Evolutionary conservation across 2,329 filamentous ascomycete species (phyloP), one percentile per base, ranked within the genome.

Genomic region (Myotisia sp.): DNA sequence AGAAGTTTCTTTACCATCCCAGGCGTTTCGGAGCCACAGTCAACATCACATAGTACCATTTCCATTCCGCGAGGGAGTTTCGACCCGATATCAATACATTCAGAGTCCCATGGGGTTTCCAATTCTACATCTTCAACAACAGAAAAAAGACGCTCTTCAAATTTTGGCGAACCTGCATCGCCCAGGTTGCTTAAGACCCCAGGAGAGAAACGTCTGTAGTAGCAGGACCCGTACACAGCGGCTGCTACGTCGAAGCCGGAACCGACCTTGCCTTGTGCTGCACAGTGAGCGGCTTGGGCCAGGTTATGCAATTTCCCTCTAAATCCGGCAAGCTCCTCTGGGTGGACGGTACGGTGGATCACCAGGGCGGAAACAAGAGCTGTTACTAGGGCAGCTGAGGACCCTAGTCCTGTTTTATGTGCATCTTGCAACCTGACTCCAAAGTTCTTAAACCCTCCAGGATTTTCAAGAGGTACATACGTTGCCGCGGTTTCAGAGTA

Each of bases 361-460:
- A 60, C 58, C 20, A 29, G 67, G 64, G 30, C 57, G 28, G 34
- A 85, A 50, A 56, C 76, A 26, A 98, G 72, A 26, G 86, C 70
- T 1, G 90, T 95, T 20, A 95, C 87, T 8, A 98, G 71, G 3
- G 90, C 90, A 3, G 90, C 90, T 1, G 86, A 94, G 7, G 86
- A 94, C 38, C 90, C 90, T 19, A 98, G 73, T 2, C 90, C 90
- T 0, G 90, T 98, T 65, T 98, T 98, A 68, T 94, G 80, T 10
- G 87, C 86, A 42, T 76, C 69, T 38, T 68, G 62, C 22, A 98
- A 70, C 4, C 76, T 71, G 10, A 87, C 76, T 27, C 71, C 69
- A 59, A 93, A 93, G 52, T 77, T 70, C 42, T 74, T 70, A 62
- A 95, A 95, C 10, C 51, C 49, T 7, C 45, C 45, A 48, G 58